Base-by-base conservation (phyloP, 805 yeast genomes). In the Sugiyamaella floridensis region DNA sequence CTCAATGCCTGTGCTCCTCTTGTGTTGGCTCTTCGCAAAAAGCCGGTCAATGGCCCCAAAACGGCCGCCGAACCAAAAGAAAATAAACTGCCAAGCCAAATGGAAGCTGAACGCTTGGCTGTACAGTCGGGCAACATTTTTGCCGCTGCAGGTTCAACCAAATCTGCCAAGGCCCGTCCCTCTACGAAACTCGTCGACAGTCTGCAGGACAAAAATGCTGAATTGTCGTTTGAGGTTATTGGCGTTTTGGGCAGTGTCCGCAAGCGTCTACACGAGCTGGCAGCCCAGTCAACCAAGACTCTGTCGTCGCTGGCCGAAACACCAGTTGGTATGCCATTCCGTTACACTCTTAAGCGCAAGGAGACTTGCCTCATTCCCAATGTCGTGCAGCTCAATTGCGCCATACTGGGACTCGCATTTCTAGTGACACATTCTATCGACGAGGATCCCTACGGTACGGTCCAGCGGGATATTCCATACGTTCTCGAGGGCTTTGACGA, bases 401-500 rank as follows among this genome's bases (percentile, higher is more conserved):
- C 73, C 5, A 52, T 69, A n/a, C 47, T 55, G 28, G 63, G 69
- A 1, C 52, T 73, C 15, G 57, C 70, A 8, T 53, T 58, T 4
- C 54, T 72, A 16, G 64, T 70, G 2, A 60, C 59, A 37, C 58
- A 56, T 28, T 70, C 75, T 1, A 50, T 64, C 12, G 57, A 59
- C 6, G 76, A 72, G 48, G 76, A 72, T 55, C 54, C 61, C 9
- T 62, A 59, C 49, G 76, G 76, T 15, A 67, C 63, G 11, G 76
- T 73, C 11, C 76, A 73, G 58, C 56, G 61, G n/a, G 71, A 71
- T 19, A 67, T 72, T 43, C 69, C 71, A 6, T 56, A 57, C 10
- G 60, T 64, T 11, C 57, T 72, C 45, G 58, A 53, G 18, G 51
- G 47, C 4, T 55, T 66, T 29, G 64, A 68, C 40, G 49, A 51